Evolutionary conservation across 2,329 filamentous ascomycete genomes (phyloP).

Genomic region (Pseudohalonectria lignicola): DNA sequence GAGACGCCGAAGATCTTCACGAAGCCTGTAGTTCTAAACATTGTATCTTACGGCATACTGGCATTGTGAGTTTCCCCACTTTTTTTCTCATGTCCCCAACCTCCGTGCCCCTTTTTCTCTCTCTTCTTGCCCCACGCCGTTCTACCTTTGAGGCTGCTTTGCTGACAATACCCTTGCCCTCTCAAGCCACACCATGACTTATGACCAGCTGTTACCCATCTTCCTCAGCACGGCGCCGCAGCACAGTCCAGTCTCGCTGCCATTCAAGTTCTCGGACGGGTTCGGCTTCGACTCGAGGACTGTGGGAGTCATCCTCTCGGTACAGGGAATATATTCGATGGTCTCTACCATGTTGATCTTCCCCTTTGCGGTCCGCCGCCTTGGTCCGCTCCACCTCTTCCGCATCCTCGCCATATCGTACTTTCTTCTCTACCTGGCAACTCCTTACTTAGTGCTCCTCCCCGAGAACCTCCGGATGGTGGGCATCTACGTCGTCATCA

Average conservation of each 20-base stretch:
- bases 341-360: constrained; percentile 77
- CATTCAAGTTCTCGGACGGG: constrained; percentile 82
- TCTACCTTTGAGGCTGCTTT: neutral
- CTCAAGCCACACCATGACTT: constrained; percentile 87
- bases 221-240: constrained; percentile 64
- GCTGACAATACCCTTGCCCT: neutral
- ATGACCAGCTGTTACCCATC: constrained; percentile 87
- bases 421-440: constrained; percentile 76
- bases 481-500: constrained; percentile 65
- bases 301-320: constrained; percentile 78
- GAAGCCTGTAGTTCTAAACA: constrained; percentile 73
- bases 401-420: constrained; percentile 71
- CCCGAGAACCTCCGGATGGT: constrained; percentile 60
- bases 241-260: constrained; percentile 46
- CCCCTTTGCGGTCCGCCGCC: constrained; percentile 59
- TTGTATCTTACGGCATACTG: constrained; percentile 81
- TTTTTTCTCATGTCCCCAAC: no score
- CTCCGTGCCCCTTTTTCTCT: no score
- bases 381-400: constrained; percentile 76
- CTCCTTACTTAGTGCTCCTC: constrained; percentile 81
- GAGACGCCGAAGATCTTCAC: constrained; percentile 77
- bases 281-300: constrained; percentile 74
- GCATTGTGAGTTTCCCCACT: constrained; percentile 92
- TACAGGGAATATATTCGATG: constrained; percentile 85
- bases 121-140: no score